phyloP scores from a whole-genome alignment of 1,284 basidiomycete genomes.

The Ustilago xerochloae region DNA sequence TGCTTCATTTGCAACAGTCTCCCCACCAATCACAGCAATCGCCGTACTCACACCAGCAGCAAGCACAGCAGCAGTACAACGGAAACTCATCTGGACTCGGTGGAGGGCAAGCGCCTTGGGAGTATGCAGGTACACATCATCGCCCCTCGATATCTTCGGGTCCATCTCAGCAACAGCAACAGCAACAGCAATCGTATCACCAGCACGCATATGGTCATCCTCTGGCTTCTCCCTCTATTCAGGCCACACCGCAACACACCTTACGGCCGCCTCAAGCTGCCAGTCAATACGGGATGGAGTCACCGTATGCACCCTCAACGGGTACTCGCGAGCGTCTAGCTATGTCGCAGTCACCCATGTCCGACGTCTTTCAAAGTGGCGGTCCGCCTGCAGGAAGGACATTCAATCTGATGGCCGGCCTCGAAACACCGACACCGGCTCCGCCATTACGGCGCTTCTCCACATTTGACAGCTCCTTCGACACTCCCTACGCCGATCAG shows the following conservation, averaged over 20 bases:
- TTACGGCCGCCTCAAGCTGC: slow-evolving; percentile 9
- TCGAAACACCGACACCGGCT: slow-evolving; percentile 31
- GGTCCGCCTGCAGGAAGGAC: slow-evolving; percentile 17
- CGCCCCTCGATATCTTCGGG: slow-evolving; percentile 5
- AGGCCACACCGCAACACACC: slow-evolving; percentile 13
- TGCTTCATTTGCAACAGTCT: not conserved
- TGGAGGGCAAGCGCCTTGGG: not conserved
- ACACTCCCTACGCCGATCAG: not conserved
- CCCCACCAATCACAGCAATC: not conserved
- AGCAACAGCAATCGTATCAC: slow-evolving; percentile 7
- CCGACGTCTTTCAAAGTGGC: slow-evolving; percentile 32
- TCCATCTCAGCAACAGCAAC: slow-evolving; percentile 14
- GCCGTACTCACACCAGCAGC: slow-evolving; percentile 2
- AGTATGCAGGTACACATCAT: slow-evolving; percentile 1
- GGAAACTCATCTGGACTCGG: too few relatives aligned
- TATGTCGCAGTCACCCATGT: slow-evolving; percentile 41
- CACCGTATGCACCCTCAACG: slow-evolving; percentile 24
- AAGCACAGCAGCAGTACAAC: slow-evolving; percentile 11
- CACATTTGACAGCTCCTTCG: not conserved
- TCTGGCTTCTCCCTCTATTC: slow-evolving; percentile 4
- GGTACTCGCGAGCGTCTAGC: slow-evolving; percentile 29
- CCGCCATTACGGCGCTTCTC: slow-evolving; percentile 14
- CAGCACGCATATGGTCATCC: slow-evolving; percentile 11
- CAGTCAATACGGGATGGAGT: slow-evolving; percentile 13
- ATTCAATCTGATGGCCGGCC: slow-evolving; percentile 39